These are phyloP conservation scores for Cadophora sp. DNA, from an alignment of 2,329 filamentous ascomycete genomes.

Conservation along the genomic window DNA sequence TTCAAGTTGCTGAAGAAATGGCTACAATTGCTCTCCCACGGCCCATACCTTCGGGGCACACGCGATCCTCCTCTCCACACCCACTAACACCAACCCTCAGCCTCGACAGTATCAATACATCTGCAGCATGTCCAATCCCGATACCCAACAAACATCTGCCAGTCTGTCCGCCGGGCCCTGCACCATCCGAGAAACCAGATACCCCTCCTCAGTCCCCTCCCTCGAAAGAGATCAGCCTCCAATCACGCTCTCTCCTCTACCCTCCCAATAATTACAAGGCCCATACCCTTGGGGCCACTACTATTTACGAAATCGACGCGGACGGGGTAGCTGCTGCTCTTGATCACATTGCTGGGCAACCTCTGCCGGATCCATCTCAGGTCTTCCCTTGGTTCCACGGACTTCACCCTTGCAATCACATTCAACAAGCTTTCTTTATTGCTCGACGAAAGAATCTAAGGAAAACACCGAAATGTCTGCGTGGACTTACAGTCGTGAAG, in stretches of 20 bases:
- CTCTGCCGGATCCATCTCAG: conserved; percentile 81
- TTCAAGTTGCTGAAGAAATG: conserved; percentile 34
- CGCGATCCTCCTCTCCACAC: conserved; percentile 51
- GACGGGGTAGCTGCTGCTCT: conserved; percentile 74
- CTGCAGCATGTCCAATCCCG: conserved; percentile 61
- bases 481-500: conserved; percentile 86
- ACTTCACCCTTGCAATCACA: conserved; percentile 83
- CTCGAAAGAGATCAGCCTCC: conserved; percentile 59
- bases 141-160: conserved; percentile 91
- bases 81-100: conserved; percentile 58
- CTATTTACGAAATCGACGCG: conserved; percentile 77
- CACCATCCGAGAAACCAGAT: conserved; percentile 58
- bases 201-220: conserved; percentile 72
- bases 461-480: conserved; percentile 76
- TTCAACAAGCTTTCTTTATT: conserved; percentile 90
- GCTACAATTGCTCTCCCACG: conserved; percentile 46
- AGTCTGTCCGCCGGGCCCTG: conserved; percentile 83
- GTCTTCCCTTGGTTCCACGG: conserved; percentile 98
- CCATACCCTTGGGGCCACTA: conserved; percentile 57
- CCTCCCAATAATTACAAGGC: conserved; percentile 71
- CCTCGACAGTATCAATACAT: conserved; percentile 57
- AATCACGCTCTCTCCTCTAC: conserved; percentile 73
- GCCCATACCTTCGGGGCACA: conserved; percentile 39
- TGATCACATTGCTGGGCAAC: conserved; percentile 77
- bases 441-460: conserved; percentile 75